A percentile compares a stretch with the other conserved stretches of the same genome.
Evolutionary conservation across 78 protist species (phyloP).

Genomic region (slime mould (Dictyostelium discoideum)): DNA sequence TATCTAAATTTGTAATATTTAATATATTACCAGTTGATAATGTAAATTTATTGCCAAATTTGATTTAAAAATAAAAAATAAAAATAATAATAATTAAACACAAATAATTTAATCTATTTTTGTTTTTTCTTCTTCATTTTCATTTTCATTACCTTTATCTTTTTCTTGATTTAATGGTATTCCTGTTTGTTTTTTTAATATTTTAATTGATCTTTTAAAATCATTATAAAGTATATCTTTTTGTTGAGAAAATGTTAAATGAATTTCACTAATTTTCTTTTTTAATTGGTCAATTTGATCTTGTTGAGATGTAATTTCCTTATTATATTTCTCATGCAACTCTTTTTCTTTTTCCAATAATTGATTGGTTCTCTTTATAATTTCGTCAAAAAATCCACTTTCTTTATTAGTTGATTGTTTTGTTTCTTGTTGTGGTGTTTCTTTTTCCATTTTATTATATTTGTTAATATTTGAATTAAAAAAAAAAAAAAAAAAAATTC

Average conservation of each 20-base stretch:
- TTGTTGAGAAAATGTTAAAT: slow-evolving; percentile 5
- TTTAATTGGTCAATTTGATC: background rate
- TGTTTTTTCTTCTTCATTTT: background rate
- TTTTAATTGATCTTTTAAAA: background rate
- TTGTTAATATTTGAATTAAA: background rate
- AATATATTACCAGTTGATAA: slow-evolving; percentile 20
- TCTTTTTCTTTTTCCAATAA: background rate
- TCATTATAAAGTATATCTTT: background rate
- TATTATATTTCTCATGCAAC: background rate
- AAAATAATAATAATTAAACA: background rate
- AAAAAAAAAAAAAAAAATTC: too few species aligned
- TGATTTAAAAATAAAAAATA: background rate
- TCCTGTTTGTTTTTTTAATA: background rate
- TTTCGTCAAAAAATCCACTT: background rate
- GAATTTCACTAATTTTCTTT: background rate
- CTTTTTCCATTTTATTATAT: background rate
- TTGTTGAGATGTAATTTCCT: background rate
- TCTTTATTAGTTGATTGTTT: background rate
- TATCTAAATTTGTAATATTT: background rate
- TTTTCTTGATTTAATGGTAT: background rate
- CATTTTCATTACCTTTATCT: background rate
- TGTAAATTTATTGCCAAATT: background rate
- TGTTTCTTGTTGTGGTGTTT: background rate
- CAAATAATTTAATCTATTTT: background rate
- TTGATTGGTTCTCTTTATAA: background rate